phyloP scores from a whole-genome alignment of 495 filamentous ascomycete genomes.

The Daldinia decipiens region DNA sequence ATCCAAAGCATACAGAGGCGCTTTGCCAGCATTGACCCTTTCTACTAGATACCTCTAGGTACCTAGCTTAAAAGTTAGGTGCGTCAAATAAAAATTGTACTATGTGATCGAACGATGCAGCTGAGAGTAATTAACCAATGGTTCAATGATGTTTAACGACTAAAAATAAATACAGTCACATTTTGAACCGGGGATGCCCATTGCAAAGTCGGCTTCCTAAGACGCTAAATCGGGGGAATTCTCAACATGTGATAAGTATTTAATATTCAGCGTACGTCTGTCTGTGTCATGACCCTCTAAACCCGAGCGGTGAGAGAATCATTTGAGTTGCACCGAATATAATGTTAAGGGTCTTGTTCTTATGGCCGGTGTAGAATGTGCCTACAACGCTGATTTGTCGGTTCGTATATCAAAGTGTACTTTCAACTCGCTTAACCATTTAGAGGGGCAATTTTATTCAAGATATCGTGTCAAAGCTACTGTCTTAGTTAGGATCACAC shows the following conservation, averaged over 20 bases:
- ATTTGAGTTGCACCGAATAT: not conserved
- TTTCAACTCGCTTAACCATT: not conserved
- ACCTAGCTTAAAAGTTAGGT: not conserved
- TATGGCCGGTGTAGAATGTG: not conserved
- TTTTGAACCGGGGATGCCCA: not conserved
- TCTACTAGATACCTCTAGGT: not conserved
- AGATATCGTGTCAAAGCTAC: not conserved
- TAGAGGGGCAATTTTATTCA: not conserved
- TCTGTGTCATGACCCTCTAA: not conserved
- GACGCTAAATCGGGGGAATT: not conserved
- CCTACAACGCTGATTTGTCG: slow-evolving; percentile 8
- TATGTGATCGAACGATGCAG: slow-evolving; percentile 9
- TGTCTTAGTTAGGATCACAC: not conserved
- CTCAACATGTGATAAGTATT: not conserved
- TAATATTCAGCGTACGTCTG: not conserved
- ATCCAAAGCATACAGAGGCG: not conserved
- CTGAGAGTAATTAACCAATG: slow-evolving; percentile 17
- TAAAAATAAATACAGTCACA: slow-evolving; percentile 23
- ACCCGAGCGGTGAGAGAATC: not conserved
- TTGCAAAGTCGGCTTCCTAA: not conserved
- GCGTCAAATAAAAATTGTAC: not conserved
- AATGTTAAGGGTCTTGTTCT: no score
- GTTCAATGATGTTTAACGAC: not conserved
- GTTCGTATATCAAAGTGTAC: slow-evolving; percentile 15
- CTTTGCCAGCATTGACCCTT: not conserved